Percentiles rank a stretch among this genome's conserved stretches.
These are phyloP conservation scores for Coccinonectria pachysandricola DNA, from an alignment of 2,329 filamentous ascomycete species.

Conservation along the genomic window DNA sequence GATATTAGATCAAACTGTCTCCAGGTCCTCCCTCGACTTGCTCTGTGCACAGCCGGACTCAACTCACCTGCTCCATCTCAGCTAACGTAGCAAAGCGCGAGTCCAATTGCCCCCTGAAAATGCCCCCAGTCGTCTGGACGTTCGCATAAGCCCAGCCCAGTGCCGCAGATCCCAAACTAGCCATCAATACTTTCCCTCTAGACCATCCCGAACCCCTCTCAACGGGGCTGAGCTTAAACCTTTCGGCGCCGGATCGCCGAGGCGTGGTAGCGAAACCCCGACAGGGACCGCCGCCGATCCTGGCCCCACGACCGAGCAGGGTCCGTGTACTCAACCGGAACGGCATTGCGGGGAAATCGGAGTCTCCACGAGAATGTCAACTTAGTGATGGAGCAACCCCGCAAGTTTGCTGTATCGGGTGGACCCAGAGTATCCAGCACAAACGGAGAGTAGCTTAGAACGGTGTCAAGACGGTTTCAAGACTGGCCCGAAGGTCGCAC, in stretches of 20 bases:
- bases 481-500: no score
- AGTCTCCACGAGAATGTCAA: no score
- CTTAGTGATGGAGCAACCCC: no score
- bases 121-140: conserved; percentile 3
- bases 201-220: conserved; percentile 15
- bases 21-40: no score
- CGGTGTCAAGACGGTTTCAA: no score
- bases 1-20: no score
- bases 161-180: conserved; percentile 29
- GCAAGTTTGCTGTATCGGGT: no score
- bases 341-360: no score
- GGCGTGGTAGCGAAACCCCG: conserved; percentile 5
- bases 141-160: conserved; percentile 32
- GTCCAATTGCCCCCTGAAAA: conserved; percentile 11
- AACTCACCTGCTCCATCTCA: conserved; percentile 33
- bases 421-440: no score
- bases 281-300: conserved; percentile 3
- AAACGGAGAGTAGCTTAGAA: no score
- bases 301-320: conserved; percentile 9
- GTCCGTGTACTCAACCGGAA: conserved; percentile 8
- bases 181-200: conserved; percentile 24
- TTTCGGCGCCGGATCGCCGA: conserved; percentile 3
- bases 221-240: conserved; percentile 3
- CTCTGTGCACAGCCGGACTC: no score
- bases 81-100: conserved; percentile 29